phyloP scores from a whole-genome alignment of 495 filamentous ascomycete genomes.

The Saxispiralis lemnorum region DNA sequence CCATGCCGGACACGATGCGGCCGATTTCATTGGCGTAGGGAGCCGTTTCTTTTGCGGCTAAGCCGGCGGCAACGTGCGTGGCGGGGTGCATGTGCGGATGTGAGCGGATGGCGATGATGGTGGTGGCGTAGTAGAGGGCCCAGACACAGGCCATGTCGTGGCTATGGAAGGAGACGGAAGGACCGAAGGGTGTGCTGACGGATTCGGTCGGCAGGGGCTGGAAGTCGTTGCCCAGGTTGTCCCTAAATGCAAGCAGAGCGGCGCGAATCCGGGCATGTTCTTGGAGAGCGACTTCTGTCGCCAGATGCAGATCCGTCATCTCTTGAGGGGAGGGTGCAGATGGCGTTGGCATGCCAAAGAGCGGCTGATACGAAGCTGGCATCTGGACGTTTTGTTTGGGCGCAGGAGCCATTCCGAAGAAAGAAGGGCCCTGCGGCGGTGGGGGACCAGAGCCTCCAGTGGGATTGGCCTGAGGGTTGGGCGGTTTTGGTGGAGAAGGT shows the following conservation, averaged over 20 bases:
- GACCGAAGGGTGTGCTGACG: constrained; percentile 61
- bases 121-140: constrained; percentile 64
- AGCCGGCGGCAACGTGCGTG: constrained; percentile 66
- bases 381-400: constrained; percentile 31
- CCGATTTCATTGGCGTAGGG: constrained; percentile 57
- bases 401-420: constrained; percentile 47
- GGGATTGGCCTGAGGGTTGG: too few relatives aligned
- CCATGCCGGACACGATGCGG: constrained; percentile 61
- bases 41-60: constrained; percentile 52
- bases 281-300: constrained; percentile 47
- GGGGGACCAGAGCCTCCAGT: too few relatives aligned
- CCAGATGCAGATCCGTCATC: constrained; percentile 14
- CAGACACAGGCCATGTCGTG: constrained; percentile 73
- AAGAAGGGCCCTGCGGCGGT: constrained; percentile 19
- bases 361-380: constrained; percentile 30
- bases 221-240: constrained; percentile 57
- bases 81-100: constrained; percentile 84
- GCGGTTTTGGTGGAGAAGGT: constrained; percentile 7
- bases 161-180: constrained; percentile 64
- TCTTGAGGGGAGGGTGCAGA: constrained; percentile 2
- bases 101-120: constrained; percentile 57
- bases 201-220: constrained; percentile 49
- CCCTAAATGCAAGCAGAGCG: constrained; percentile 49
- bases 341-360: constrained; percentile 2
- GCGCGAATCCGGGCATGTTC: constrained; percentile 64